phyloP scores from a whole-genome alignment of 2,329 filamentous ascomycete genomes.

The Epichloe hybrida region DNA sequence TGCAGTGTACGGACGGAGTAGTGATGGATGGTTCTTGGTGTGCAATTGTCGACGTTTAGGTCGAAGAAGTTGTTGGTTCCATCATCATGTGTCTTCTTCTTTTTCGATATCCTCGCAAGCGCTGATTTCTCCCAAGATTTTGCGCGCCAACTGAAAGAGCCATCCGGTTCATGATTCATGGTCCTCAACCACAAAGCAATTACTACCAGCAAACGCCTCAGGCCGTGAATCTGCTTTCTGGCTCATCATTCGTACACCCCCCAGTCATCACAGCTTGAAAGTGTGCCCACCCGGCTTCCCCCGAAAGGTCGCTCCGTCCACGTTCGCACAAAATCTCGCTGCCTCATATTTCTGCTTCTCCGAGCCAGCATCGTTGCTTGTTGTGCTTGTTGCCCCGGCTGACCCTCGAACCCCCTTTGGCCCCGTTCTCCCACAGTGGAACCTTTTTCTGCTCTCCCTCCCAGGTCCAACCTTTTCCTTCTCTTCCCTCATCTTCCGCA shows the following conservation, averaged over 20 bases:
- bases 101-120: background rate
- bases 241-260: conserved; percentile 7
- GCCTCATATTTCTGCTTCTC: conserved; percentile 9
- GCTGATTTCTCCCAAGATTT: background rate
- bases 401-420: conserved; percentile 19
- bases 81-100: background rate
- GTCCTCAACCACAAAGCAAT: conserved; percentile 5
- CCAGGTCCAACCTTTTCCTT: conserved; percentile 23
- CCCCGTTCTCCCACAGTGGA: conserved; percentile 19
- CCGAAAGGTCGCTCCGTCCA: conserved; percentile 16
- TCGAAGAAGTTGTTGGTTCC: no score
- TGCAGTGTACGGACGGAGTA: background rate
- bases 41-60: no score
- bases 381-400: conserved; percentile 21
- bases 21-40: no score
- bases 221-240: conserved; percentile 13
- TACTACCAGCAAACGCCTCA: conserved; percentile 14
- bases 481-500: conserved; percentile 27
- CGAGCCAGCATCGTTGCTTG: conserved; percentile 10
- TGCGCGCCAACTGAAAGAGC: background rate
- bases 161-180: conserved; percentile 6
- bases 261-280: conserved; percentile 13
- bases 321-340: conserved; percentile 22
- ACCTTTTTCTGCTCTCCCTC: conserved; percentile 20
- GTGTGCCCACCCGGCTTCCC: conserved; percentile 22